Conservation (phyloP, 192 early-diverging fungal genomes). For the Coemansia aciculifera region DNA sequence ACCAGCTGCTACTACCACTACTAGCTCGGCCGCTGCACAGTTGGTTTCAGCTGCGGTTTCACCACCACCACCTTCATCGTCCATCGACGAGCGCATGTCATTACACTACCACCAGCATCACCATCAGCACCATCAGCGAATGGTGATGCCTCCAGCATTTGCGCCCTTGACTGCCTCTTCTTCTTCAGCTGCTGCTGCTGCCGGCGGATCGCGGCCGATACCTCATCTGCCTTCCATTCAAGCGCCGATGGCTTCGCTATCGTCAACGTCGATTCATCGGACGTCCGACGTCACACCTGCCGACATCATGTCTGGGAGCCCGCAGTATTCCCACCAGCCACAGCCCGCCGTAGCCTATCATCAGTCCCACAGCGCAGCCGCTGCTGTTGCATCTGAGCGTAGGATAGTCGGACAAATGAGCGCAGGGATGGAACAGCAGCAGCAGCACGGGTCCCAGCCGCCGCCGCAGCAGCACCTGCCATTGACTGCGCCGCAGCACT, state of each 20-base stretch:
- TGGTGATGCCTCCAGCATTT: background rate
- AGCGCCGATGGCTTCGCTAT: background rate
- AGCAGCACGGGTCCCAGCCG: background rate
- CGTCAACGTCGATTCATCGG: background rate
- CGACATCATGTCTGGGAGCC: background rate
- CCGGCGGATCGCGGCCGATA: background rate
- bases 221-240: background rate
- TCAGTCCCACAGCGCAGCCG: background rate
- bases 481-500: background rate
- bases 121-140: constrained; percentile 12
- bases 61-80: background rate
- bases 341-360: constrained; percentile 8
- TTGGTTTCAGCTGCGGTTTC: constrained; percentile 4
- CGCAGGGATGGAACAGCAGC: background rate
- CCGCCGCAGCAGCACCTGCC: background rate
- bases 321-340: constrained; percentile 1
- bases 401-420: background rate
- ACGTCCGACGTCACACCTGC: background rate
- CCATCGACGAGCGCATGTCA: constrained; percentile 7
- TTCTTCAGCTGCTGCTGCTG: background rate
- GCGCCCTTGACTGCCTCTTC: background rate
- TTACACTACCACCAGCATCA: constrained; percentile 9
- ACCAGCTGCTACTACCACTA: background rate
- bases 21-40: background rate
- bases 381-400: constrained; percentile 3